Evolutionary conservation across 441 rosid genomes (phyloP), one percentile per base, ranked within the genome.

Genomic region (Dalechampia spathulata): DNA sequence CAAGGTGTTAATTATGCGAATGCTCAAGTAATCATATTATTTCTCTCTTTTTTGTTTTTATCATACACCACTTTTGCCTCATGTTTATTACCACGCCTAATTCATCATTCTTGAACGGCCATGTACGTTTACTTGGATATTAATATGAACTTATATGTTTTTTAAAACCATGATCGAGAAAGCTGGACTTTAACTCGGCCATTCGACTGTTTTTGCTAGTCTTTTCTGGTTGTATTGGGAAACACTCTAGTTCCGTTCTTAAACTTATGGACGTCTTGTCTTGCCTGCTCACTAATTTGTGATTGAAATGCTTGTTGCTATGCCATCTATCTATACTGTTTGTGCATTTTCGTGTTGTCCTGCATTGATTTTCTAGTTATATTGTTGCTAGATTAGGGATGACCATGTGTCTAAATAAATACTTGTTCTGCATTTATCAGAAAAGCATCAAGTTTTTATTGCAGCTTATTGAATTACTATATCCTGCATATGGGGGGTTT

Each of bases 21-120:
- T 74, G 75, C 98, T 73, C 96, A 86, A 55, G 96, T 86, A 79
- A 73, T 17, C 47, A 66, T 70, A 70, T 58, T 69, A 51, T 61
- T 62, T 61, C 70, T 60, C 47, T 21, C 57, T 34, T 32, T 0
- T 45, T 21, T 9, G 5, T 20, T 7, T 16, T 19, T 28, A 7
- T 10, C 27, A 19, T 25, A 40, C 58, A 77, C 17, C 40, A 50
- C 32, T 8, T 7, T 6, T n/a, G 14, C 14, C 21, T 16, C 9
- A 15, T 19, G 20, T 21, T 40, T 15, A 19, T 27, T 6, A 32
- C 59, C 80, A 75, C 8, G 34, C 34, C n/a, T n/a, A 64, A 12
- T 5, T 40, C 13, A 30, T 39, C 40, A 39, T 60, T 19, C 41
- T 60, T 15, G 4, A 30, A n/a, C 19, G 17, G 11, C 26, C 15